phyloP scores from a whole-genome alignment of 2,329 filamentous ascomycete genomes.

The Lecanoromycetidae sp. region DNA sequence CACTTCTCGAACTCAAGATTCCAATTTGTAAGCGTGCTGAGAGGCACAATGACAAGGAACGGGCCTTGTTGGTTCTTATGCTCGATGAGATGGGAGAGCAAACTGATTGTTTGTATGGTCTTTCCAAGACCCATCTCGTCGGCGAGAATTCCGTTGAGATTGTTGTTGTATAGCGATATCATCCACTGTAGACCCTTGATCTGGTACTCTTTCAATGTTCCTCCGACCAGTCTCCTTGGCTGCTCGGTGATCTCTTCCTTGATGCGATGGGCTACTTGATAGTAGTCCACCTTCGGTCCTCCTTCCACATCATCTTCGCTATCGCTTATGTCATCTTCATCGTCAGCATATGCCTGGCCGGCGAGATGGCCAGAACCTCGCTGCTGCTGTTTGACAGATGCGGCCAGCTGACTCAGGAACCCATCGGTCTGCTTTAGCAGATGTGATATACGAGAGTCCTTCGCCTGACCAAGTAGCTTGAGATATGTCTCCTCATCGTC shows the following conservation, averaged over 20 bases:
- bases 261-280: conserved; percentile 90
- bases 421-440: conserved; percentile 93
- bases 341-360: conserved; percentile 62
- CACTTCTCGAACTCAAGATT: conserved; percentile 98
- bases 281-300: conserved; percentile 87
- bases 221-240: conserved; percentile 76
- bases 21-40: conserved; percentile 98
- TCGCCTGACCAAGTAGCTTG: conserved; percentile 93
- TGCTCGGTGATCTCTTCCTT: conserved; percentile 83
- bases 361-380: conserved; percentile 68
- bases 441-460: conserved; percentile 98
- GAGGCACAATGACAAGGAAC: conserved; percentile 89
- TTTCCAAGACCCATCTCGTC: conserved; percentile 99
- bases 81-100: conserved; percentile 95
- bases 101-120: conserved; percentile 96
- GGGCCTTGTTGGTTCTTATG: conserved; percentile 84
- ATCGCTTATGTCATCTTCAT: conserved; percentile 39
- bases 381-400: conserved; percentile 89
- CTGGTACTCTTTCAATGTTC: conserved; percentile 92
- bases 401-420: conserved; percentile 89
- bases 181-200: conserved; percentile 99
- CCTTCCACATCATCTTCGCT: conserved; percentile 54
- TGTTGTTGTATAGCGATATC: conserved; percentile 99
- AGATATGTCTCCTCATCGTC: conserved; percentile 99
- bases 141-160: conserved; percentile 93